Conservation (phyloP, 2,329 filamentous ascomycete genomes). For the Aspergillus carbonarius region DNA sequence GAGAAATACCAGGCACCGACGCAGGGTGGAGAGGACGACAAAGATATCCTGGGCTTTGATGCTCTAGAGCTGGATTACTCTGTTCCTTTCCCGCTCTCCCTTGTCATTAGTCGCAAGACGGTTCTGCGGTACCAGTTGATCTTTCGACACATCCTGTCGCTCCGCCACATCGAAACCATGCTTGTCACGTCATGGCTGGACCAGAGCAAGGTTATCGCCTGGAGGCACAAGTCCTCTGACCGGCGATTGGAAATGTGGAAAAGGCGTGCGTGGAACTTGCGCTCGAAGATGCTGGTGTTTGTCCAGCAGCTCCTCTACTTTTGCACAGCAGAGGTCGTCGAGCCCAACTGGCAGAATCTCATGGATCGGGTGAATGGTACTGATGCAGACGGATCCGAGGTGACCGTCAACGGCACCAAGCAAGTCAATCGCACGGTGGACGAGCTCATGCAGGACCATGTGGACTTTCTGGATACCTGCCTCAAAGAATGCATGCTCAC, state of each 20-base stretch:
- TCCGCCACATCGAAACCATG: conserved; percentile 85
- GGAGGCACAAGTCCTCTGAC: conserved; percentile 76
- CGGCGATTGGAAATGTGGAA: conserved; percentile 86
- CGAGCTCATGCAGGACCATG: conserved; percentile 97
- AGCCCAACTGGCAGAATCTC: conserved; percentile 92
- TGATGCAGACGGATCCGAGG: conserved; percentile 42
- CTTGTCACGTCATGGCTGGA: conserved; percentile 87
- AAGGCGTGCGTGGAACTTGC: conserved; percentile 82
- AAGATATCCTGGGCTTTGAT: conserved; percentile 85
- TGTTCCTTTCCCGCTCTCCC: conserved; percentile 90
- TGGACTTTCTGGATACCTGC: conserved; percentile 96
- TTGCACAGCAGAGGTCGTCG: conserved; percentile 94
- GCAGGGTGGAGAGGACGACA: conserved; percentile 67
- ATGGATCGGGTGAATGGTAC: conserved; percentile 77
- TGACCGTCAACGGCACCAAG: conserved; percentile 39
- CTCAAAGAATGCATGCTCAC: conserved; percentile 99
- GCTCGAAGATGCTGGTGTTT: conserved; percentile 93
- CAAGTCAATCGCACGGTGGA: conserved; percentile 79
- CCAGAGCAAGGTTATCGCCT: conserved; percentile 75
- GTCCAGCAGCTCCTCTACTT: conserved; percentile 97
- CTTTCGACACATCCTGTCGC: conserved; percentile 87
- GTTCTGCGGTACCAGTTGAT: conserved; percentile 95
- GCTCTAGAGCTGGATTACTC: conserved; percentile 91
- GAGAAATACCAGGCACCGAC: conserved; percentile 74
- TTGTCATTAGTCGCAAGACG: conserved; percentile 94